Base-by-base conservation (phyloP, 768 basidiomycete genomes). In the Suillus ampliporus region DNA sequence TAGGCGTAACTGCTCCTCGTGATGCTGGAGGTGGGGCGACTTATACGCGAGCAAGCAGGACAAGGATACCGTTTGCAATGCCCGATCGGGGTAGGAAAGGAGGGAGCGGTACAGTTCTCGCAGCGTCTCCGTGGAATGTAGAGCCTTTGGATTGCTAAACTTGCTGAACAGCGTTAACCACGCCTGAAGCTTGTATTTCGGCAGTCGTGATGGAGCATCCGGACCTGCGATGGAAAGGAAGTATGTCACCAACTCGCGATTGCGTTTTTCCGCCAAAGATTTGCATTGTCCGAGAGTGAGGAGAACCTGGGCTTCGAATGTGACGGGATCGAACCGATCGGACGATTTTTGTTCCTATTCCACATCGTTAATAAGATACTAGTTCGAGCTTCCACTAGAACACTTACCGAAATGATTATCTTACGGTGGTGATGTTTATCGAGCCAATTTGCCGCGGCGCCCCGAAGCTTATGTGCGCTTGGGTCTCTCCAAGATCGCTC, bases 91-190 rank as follows among this genome's bases (percentile, higher is more conserved):
- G 65, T 95, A 89, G 5, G 95, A 89, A 26, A 99, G 83, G 23
- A 93, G 82, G n/a, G 84, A 77, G 15, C 83, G 81, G 76, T 95
- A 97, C 26, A 94, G 71, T 2, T 79, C 57, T 46, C 83, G 85
- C 5, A 99, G 81, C 0, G 82, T 81, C 10, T 89, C 83, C 0
- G 92, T 85, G 8, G 86, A 82, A 70, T 88, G 84, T 2, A 96
- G 79, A 0, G 94, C 92, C 77, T 94, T 97, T n/a, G 96, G 97
- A 71, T 98, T 99, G 68, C 79, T 79, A 72, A 99, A 92, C 72
- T 95, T 97, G 56, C 92, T 84, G 75, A 98, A 93, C 13, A 99
- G 82, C 21, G 85, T 85, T 31, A 99, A 86, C 89, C 93, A 99
- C 0, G 86, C 81, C 17, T 77, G 77, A 11, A 97, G 84, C 70